Conservation (phyloP, 495 filamentous ascomycete species). For the Rostrohypoxylon terebratum region DNA sequence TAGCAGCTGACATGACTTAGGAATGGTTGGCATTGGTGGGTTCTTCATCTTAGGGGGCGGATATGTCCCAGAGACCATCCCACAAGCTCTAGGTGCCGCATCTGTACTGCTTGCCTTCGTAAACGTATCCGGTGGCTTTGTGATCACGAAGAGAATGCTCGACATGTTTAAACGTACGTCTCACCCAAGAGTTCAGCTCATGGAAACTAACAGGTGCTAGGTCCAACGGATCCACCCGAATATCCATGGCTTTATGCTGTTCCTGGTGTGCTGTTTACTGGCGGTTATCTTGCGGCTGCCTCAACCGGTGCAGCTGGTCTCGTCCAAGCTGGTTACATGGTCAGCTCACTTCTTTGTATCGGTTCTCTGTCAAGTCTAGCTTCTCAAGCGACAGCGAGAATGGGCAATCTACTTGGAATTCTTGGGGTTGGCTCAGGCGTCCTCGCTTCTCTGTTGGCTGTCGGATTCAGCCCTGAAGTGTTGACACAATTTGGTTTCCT, state of each 20-base stretch:
- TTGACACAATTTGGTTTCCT: conserved; percentile 77
- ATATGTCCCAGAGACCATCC: conserved; percentile 77
- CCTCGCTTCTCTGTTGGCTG: conserved; percentile 78
- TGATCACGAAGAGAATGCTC: conserved; percentile 89
- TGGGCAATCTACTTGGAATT: conserved; percentile 84
- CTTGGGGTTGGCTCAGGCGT: conserved; percentile 82
- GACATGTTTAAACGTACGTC: conserved; percentile 82
- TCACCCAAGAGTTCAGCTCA: background rate
- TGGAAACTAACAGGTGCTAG: conserved; percentile 49
- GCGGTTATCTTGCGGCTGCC: conserved; percentile 79
- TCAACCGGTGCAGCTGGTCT: conserved; percentile 81
- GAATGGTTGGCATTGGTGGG: conserved; percentile 84
- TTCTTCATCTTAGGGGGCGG: conserved; percentile 85
- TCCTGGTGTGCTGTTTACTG: conserved; percentile 77
- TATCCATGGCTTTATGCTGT: conserved; percentile 86
- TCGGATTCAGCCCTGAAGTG: conserved; percentile 79
- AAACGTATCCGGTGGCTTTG: conserved; percentile 84
- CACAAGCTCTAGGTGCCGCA: conserved; percentile 77
- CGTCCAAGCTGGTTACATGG: conserved; percentile 83
- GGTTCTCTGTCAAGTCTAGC: conserved; percentile 76
- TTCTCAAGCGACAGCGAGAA: conserved; percentile 79
- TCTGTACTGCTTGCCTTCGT: conserved; percentile 85
- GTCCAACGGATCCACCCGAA: conserved; percentile 81
- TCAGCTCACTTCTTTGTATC: conserved; percentile 83
- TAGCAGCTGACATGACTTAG: conserved; percentile 46